Base-by-base conservation (phyloP, 177 flowering plant species). In the Vitis hybrid region DNA sequence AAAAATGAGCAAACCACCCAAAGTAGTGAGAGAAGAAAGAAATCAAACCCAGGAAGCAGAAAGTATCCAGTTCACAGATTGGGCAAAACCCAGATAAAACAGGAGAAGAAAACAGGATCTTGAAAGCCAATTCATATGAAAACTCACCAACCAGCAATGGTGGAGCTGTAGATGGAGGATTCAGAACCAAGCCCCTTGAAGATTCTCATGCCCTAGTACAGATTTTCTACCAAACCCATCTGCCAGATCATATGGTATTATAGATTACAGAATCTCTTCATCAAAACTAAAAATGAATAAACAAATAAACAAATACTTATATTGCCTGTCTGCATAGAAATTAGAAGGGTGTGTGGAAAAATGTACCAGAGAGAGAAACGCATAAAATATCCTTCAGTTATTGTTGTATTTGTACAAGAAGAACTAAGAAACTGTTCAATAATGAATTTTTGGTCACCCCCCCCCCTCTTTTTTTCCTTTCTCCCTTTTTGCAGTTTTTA, bases 171-270 rank as follows among this genome's bases (percentile, higher is more conserved):
- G 70, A 68, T 21, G 70, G 74, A 64, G 71, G 65, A 70, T 61
- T 69, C 65, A 66, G 57, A 64, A 59, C 49, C 21, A 52, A 74
- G 48, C 60, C 68, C 66, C 56, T 56, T 52, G 8, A 68, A 66
- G 68, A 62, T 54, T 67, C 63, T 71, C 80, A 81, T 74, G 72
- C 78, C 83, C 83, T 81, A 81, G 67, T 13, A 51, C 55, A 66
- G 67, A 56, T 65, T 68, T 66, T 32, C 54, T 27, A 15, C 50
- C 32, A 15, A 24, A 55, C 57, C 46, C 65, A 56, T 70, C 78
- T 48, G 16, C 8, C 46, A 57, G 57, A 64, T 65, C 74, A 56
- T 56, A 50, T 52, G 62, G 70, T 11, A 40, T 40, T 40, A 40
- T 40, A 40, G 46, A 14, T 66, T 16, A 56, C 27, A 64, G 15